phyloP scores from a whole-genome alignment of 768 basidiomycete species.

The Kwoniella pini region DNA sequence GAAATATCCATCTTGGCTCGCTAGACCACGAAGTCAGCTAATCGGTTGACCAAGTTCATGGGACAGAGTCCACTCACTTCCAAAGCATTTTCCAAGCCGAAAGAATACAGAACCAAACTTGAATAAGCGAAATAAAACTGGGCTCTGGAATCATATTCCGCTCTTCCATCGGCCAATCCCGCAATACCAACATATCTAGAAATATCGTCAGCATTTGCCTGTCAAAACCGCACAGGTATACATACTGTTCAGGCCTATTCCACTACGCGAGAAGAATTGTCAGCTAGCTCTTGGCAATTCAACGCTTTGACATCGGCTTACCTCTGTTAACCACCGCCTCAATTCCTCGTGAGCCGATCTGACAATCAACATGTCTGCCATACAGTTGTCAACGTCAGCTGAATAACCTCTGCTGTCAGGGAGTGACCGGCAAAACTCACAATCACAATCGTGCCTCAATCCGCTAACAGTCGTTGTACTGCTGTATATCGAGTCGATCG shows the following conservation, averaged over 20 bases:
- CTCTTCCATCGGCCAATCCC: slow-evolving; percentile 13
- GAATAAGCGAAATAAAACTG: slow-evolving; percentile 83
- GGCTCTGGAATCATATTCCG: slow-evolving; percentile 50
- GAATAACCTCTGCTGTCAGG: too few species aligned
- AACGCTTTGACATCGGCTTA: slow-evolving; percentile 1
- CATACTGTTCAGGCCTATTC: slow-evolving; percentile 37
- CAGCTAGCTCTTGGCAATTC: neutral
- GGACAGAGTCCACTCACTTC: slow-evolving; percentile 57
- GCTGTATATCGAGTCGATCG: slow-evolving; percentile 86
- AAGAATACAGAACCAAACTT: slow-evolving; percentile 82
- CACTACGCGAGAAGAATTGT: slow-evolving; percentile 13
- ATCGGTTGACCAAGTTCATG: neutral
- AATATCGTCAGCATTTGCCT: neutral
- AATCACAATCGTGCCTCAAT: slow-evolving; percentile 79
- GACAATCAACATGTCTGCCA: slow-evolving; percentile 57
- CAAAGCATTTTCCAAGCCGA: slow-evolving; percentile 93
- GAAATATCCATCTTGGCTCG: slow-evolving; percentile 53
- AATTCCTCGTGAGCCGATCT: slow-evolving; percentile 51
- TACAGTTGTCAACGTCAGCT: too few species aligned
- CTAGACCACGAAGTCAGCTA: slow-evolving; percentile 9
- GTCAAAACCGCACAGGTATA: neutral
- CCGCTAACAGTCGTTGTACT: slow-evolving; percentile 73
- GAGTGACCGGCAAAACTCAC: slow-evolving; percentile 57
- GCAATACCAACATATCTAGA: neutral
- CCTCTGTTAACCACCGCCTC: slow-evolving; percentile 42